phyloP scores from a whole-genome alignment of 1,139 yeast genomes.

The Debaryomyces sp. region DNA sequence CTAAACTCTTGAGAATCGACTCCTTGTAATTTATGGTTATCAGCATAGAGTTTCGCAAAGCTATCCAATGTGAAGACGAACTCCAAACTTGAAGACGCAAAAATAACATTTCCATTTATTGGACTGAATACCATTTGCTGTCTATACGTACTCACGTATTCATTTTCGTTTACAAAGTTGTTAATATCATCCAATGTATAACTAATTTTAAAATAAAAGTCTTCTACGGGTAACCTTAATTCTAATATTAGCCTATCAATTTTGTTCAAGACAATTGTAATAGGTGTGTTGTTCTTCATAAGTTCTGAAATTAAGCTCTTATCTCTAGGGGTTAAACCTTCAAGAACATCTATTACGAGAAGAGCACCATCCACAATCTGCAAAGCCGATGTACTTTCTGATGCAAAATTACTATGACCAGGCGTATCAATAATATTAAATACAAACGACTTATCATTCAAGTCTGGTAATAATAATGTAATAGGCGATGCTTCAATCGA shows the following conservation, averaged over 20 bases:
- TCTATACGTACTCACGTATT: constrained; percentile 26
- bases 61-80: constrained; percentile 68
- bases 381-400: constrained; percentile 66
- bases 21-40: constrained; percentile 23
- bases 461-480: constrained; percentile 60
- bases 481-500: constrained; percentile 68
- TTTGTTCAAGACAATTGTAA: constrained; percentile 74
- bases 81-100: constrained; percentile 66
- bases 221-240: constrained; percentile 70
- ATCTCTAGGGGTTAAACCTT: constrained; percentile 68
- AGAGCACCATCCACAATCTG: constrained; percentile 66
- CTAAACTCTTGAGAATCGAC: constrained; percentile 49
- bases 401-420: constrained; percentile 84
- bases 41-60: constrained; percentile 60
- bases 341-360: constrained; percentile 80
- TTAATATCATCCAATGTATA: constrained; percentile 68
- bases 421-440: constrained; percentile 82
- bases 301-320: constrained; percentile 52
- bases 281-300: constrained; percentile 48
- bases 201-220: constrained; percentile 69
- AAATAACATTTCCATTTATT: constrained; percentile 62
- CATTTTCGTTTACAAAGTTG: constrained; percentile 41
- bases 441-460: constrained; percentile 57
- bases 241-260: constrained; percentile 83
- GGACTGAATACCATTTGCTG: constrained; percentile 57